Percentiles rank a stretch among this genome's conserved stretches.
Conservation (phyloP, 331 rosid species). For the Quercus phellos region DNA sequence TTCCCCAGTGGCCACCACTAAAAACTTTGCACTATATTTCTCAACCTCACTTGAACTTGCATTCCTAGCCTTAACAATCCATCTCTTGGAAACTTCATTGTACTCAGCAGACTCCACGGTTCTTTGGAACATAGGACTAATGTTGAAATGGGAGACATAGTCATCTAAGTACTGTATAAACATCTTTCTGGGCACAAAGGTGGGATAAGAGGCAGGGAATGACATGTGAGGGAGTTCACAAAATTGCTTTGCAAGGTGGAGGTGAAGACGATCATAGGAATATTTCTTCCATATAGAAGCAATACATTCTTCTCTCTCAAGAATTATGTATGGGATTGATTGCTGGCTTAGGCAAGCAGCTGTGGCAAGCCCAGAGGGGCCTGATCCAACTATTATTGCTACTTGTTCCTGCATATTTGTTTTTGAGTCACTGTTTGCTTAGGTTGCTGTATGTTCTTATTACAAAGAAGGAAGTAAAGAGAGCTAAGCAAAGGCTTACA, state of each 20-base stretch:
- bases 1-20: conserved; percentile 73
- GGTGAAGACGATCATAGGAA: conserved; percentile 59
- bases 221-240: conserved; percentile 52
- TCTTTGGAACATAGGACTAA: conserved; percentile 38
- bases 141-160: conserved; percentile 43
- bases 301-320: conserved; percentile 60
- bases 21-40: conserved; percentile 32
- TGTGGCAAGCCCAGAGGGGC: conserved; percentile 57
- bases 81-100: conserved; percentile 9
- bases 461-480: too few species aligned
- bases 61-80: conserved; percentile 42
- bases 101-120: conserved; percentile 38
- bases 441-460: too few species aligned
- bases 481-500: too few species aligned
- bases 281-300: conserved; percentile 66
- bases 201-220: conserved; percentile 43
- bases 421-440: too few species aligned
- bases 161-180: conserved; percentile 40
- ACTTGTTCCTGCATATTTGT: conserved; percentile 24
- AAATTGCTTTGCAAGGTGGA: conserved; percentile 46
- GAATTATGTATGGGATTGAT: conserved; percentile 44
- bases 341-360: conserved; percentile 40
- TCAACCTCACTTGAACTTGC: conserved; percentile 16
- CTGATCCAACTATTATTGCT: conserved; percentile 57
- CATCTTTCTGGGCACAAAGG: conserved; percentile 38